Conservation (phyloP, 352 stramenopile genomes). For the Nothophytophthora sp. region DNA sequence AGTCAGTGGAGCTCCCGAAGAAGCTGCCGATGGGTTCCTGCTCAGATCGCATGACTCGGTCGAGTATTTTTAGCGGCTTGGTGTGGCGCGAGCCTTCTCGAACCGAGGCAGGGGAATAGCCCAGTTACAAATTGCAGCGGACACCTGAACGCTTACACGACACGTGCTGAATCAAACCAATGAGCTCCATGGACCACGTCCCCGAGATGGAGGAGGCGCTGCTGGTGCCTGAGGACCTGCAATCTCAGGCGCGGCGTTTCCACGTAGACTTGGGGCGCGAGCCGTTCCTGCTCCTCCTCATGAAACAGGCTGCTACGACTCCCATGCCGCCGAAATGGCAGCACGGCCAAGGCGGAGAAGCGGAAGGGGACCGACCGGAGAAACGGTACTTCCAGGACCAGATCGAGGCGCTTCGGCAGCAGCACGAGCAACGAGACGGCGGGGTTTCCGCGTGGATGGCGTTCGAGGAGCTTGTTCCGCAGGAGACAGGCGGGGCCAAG, state of each 20-base stretch:
- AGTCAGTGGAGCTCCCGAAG: too few relatives aligned
- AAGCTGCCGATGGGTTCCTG: too few relatives aligned
- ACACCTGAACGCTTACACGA: too few relatives aligned
- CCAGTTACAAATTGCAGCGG: too few relatives aligned
- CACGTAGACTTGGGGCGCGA: constrained; percentile 47
- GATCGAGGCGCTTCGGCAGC: constrained; percentile 39
- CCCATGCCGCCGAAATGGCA: constrained; percentile 41
- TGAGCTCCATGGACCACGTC: background rate
- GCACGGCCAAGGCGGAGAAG: constrained; percentile 5
- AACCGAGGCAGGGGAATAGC: too few relatives aligned
- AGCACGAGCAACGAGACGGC: constrained; percentile 15
- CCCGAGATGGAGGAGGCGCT: constrained; percentile 1
- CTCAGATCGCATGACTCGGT: too few relatives aligned
- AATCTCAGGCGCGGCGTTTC: constrained; percentile 37
- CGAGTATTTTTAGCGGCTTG: constrained; percentile 16
- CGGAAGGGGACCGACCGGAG: constrained; percentile 20
- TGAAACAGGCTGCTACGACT: constrained; percentile 49
- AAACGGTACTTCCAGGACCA: constrained; percentile 52
- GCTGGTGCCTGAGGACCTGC: constrained; percentile 50
- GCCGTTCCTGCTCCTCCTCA: constrained; percentile 47
- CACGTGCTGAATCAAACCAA: background rate
- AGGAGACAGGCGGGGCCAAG: constrained; percentile 5
- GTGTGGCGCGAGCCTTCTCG: too few relatives aligned
- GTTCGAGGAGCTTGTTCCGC: constrained; percentile 33
- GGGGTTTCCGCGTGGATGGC: constrained; percentile 43